Evolutionary conservation across 23 red algal genomes (phyloP), one percentile per base, ranked within the genome.

Genomic region (Gracilaria domingensis): DNA sequence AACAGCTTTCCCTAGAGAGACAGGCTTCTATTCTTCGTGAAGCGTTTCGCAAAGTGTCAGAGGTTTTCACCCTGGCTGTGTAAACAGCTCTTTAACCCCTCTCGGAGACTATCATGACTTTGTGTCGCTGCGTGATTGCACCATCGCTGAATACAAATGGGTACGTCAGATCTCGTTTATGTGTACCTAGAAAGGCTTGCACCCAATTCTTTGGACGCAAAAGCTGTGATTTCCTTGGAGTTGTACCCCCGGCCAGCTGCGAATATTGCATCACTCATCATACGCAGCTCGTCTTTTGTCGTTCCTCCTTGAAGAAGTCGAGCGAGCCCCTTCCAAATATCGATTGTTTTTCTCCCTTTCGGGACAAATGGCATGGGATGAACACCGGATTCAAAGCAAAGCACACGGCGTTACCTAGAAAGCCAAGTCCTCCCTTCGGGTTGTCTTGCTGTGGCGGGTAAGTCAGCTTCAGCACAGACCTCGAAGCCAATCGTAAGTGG

Each of bases 241-340:
- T 83, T 83, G 32, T 64, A 67, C 28, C 1, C 80, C 53, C 30
- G 20, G 21, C 32, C 80, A 64, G 53, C 49, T 4, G 80, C 49
- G 30, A 83, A 83, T 59, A 83, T 58, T 32, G 49, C 47, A 65
- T 66, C 54, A 26, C 16, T 0, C 49, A 83, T 83, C 17, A 30
- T 21, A 30, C 12, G 13, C 49, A 62, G 0, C 32, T 24, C n/a
- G 12, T 25, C 80, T 30, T 47, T 4, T 12, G 56, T 83, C 32
- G 80, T 34, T 33, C 25, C 54, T 62, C 54, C 80, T 35, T 83
- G 80, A 62, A 83, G 55, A 8, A 65, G n/a, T 35, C 58, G 50
- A 83, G 28, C 25, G 24, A 83, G 56, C 12, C 58, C 0, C 32
- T 83, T 54, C 51, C 80, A 83, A 9, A 64, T 0, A 39, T 83